These are phyloP conservation scores for Thermomyces lanuginosus DNA, from an alignment of 2,329 filamentous ascomycete genomes.

Conservation along the genomic window DNA sequence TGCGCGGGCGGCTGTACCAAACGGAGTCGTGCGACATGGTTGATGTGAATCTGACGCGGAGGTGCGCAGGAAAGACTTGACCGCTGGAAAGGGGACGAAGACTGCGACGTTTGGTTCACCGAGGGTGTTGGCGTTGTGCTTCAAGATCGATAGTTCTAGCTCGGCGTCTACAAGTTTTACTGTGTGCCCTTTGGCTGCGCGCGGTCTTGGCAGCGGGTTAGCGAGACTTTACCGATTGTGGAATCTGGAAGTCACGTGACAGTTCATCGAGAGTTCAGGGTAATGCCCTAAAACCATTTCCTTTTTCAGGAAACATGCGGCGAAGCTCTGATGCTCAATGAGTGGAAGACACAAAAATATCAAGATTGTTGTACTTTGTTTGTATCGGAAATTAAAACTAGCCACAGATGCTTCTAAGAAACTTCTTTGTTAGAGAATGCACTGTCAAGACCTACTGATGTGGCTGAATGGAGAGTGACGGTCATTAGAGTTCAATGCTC, in stretches of 20 bases:
- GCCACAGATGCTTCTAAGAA: too few species aligned
- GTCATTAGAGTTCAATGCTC: too few species aligned
- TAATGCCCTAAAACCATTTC: too few species aligned
- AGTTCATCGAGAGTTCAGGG: neutral
- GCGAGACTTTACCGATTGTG: slow-evolving; percentile 1
- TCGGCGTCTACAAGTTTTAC: slow-evolving; percentile 1
- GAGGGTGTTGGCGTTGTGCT: slow-evolving; percentile 1
- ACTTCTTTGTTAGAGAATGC: too few species aligned
- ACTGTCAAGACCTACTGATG: too few species aligned
- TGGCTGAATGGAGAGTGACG: too few species aligned
- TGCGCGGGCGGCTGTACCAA: slow-evolving; percentile 97
- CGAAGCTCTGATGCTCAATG: neutral
- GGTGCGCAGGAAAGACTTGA: neutral
- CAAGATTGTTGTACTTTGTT: neutral
- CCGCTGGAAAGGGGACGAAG: neutral
- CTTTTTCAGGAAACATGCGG: too few species aligned
- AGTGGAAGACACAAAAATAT: neutral
- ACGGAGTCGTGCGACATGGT: slow-evolving; percentile 86
- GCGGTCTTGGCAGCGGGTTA: slow-evolving; percentile 2
- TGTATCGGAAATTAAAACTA: too few species aligned
- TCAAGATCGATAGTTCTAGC: neutral
- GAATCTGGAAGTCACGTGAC: neutral
- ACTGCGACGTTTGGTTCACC: slow-evolving; percentile 1
- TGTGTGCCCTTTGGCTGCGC: slow-evolving; percentile 1
- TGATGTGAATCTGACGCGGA: neutral